phyloP scores from a whole-genome alignment of 306 rosid species.

The Prunus mume region DNA sequence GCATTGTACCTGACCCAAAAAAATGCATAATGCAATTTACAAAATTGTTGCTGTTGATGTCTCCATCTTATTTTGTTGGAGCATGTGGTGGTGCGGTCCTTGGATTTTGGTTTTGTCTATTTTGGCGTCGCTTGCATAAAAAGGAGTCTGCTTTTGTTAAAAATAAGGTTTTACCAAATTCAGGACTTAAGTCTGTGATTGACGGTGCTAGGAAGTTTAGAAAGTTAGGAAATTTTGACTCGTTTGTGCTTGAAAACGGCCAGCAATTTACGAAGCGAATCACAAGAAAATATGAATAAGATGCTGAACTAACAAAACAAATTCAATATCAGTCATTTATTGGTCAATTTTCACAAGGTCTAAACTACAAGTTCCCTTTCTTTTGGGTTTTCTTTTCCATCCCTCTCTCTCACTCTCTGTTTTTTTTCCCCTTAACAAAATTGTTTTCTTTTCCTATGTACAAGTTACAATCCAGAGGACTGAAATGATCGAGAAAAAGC shows the following conservation, averaged over 20 bases:
- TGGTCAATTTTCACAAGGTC: constrained; percentile 8
- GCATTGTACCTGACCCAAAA: too few relatives aligned
- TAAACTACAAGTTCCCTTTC: neutral
- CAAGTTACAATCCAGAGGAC: constrained; percentile 34
- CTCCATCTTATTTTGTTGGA: too few relatives aligned
- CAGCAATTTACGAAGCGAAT: neutral
- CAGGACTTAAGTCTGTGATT: too few relatives aligned
- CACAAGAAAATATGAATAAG: neutral
- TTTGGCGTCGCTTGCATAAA: too few relatives aligned
- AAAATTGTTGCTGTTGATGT: too few relatives aligned
- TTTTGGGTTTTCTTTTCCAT: neutral
- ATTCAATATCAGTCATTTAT: constrained; percentile 1
- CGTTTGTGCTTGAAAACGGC: neutral
- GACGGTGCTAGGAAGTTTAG: too few relatives aligned
- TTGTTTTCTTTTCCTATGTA: neutral
- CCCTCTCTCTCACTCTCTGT: neutral
- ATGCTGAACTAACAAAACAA: neutral
- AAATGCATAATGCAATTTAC: too few relatives aligned
- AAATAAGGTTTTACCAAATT: too few relatives aligned
- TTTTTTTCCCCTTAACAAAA: neutral
- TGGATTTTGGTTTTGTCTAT: too few relatives aligned
- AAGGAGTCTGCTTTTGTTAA: too few relatives aligned
- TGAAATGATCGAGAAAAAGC: constrained; percentile 31
- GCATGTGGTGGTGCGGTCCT: too few relatives aligned
- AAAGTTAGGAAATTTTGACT: too few relatives aligned